Percentiles rank a stretch among this genome's conserved stretches.
Evolutionary conservation across 805 yeast species (phyloP).

Genomic region (Suhomyces sp.): DNA sequence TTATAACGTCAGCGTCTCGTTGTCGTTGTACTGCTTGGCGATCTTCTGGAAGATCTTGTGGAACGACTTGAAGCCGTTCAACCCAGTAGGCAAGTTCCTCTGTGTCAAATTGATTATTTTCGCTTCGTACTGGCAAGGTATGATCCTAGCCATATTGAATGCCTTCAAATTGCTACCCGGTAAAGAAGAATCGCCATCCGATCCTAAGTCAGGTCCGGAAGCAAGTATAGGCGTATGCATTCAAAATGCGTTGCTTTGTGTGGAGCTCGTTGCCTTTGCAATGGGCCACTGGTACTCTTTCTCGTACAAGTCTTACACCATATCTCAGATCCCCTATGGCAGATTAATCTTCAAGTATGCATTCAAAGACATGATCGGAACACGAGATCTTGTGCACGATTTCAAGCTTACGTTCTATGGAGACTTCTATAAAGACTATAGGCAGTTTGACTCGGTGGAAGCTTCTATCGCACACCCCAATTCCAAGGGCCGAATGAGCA

Average conservation of each 20-base stretch:
- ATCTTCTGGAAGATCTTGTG: conserved; percentile 91
- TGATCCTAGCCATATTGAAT: conserved; percentile 53
- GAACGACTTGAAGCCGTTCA: conserved; percentile 68
- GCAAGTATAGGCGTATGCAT: conserved; percentile 54
- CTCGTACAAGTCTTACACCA: conserved; percentile 68
- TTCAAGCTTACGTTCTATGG: conserved; percentile 70
- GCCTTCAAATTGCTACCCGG: conserved; percentile 46
- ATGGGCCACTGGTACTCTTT: conserved; percentile 87
- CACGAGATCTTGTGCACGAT: conserved; percentile 77
- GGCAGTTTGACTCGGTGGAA: conserved; percentile 79
- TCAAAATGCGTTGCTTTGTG: conserved; percentile 75
- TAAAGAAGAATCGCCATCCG: not conserved
- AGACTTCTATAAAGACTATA: conserved; percentile 67
- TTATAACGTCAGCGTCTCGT: conserved; percentile 77
- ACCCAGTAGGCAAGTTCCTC: conserved; percentile 89
- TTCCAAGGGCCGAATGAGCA: conserved; percentile 59
- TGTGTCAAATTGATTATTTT: conserved; percentile 92
- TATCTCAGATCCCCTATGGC: conserved; percentile 60
- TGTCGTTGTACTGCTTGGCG: conserved; percentile 82
- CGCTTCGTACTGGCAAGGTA: conserved; percentile 98
- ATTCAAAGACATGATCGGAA: conserved; percentile 69
- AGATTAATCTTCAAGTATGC: conserved; percentile 63
- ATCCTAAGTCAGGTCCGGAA: conserved; percentile 15
- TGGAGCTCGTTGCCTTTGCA: conserved; percentile 84
- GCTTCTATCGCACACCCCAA: conserved; percentile 66